phyloP scores from a whole-genome alignment of 192 early-diverging fungal species.

The Linnemannia schmuckeri region DNA sequence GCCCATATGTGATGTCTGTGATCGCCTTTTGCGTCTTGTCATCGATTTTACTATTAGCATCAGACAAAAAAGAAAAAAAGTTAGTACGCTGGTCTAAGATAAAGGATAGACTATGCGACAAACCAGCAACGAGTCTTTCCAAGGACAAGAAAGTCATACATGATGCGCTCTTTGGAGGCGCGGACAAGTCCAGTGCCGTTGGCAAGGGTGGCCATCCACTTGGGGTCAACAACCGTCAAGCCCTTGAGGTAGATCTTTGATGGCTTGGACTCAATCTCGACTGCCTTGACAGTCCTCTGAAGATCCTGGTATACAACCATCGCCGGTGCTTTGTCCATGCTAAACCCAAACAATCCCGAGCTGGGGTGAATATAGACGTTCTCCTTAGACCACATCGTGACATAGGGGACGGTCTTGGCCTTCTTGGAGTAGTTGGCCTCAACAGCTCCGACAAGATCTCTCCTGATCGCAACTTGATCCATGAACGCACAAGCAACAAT shows the following conservation, averaged over 20 bases:
- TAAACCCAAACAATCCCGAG: conserved; percentile 69
- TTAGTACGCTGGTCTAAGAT: background rate
- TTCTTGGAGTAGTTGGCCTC: conserved; percentile 65
- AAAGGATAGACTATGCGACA: background rate
- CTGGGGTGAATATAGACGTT: conserved; percentile 83
- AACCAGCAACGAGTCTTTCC: background rate
- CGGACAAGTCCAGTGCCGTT: conserved; percentile 61
- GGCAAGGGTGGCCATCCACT: conserved; percentile 87
- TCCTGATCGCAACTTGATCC: conserved; percentile 92
- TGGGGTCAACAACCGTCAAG: conserved; percentile 79
- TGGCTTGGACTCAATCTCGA: conserved; percentile 44
- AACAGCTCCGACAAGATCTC: conserved; percentile 75
- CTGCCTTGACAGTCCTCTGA: conserved; percentile 67
- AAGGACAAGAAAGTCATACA: conserved; percentile 22
- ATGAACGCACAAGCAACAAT: conserved; percentile 90
- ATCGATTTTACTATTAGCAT: conserved; percentile 55
- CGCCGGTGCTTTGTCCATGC: conserved; percentile 71
- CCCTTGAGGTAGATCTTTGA: conserved; percentile 61
- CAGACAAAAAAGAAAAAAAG: background rate
- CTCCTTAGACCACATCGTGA: conserved; percentile 81
- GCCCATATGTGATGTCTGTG: conserved; percentile 74
- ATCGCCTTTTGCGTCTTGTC: conserved; percentile 64
- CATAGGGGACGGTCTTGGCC: conserved; percentile 67
- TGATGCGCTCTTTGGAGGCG: conserved; percentile 55
- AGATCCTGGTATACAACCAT: conserved; percentile 82